Conservation (phyloP, 169 alveolate genomes). For the Eimeria acervulina region DNA sequence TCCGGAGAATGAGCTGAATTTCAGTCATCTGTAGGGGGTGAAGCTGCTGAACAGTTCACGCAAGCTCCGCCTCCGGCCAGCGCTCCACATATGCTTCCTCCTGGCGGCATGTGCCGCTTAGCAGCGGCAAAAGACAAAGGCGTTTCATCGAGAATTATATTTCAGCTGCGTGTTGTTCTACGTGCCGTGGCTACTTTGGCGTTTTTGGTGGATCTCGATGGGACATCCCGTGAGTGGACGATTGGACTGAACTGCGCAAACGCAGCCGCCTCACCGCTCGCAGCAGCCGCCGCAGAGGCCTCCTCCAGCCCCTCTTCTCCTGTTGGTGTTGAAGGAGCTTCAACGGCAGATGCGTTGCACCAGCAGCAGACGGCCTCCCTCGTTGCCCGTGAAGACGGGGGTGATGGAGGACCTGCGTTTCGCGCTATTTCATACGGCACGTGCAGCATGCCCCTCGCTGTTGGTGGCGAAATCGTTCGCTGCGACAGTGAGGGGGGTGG, state of each 20-base stretch:
- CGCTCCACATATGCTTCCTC: conserved; percentile 12
- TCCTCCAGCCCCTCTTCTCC: background rate
- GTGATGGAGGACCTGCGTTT: background rate
- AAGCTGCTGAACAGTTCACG: conserved; percentile 2
- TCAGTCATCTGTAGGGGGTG: background rate
- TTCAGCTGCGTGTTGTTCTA: background rate
- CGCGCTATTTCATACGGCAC: background rate
- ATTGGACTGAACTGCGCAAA: background rate
- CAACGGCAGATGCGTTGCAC: background rate
- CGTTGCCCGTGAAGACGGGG: background rate
- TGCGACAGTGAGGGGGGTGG: conserved; percentile 16
- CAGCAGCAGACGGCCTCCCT: background rate
- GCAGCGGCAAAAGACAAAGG: background rate
- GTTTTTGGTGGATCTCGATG: background rate
- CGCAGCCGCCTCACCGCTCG: conserved; percentile 3
- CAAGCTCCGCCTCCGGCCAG: background rate
- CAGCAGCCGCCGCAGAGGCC: background rate
- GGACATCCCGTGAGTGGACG: background rate
- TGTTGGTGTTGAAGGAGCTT: background rate
- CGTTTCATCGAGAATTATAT: background rate
- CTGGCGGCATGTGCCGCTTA: conserved; percentile 20
- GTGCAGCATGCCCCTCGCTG: conserved; percentile 44
- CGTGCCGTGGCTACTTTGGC: background rate
- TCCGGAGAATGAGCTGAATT: conserved; percentile 18
- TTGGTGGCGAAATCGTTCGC: conserved; percentile 37